Conservation (phyloP, 805 yeast genomes). For the Kluyveromyces starmeri region DNA sequence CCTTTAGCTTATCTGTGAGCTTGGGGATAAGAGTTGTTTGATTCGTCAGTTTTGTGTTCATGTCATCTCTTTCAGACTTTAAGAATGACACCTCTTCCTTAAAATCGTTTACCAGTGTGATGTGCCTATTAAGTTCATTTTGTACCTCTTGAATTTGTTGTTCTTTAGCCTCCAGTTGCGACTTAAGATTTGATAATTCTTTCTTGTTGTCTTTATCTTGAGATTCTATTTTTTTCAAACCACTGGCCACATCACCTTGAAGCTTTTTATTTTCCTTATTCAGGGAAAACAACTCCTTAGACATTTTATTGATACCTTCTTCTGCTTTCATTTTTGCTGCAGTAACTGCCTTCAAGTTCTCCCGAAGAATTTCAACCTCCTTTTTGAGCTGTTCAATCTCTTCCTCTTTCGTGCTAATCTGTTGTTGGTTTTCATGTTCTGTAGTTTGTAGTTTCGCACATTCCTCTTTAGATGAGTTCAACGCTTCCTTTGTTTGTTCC, state of each 20-base stretch:
- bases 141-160: conserved; percentile 15
- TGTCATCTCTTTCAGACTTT: conserved; percentile 19
- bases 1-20: conserved; percentile 38
- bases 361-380: conserved; percentile 18
- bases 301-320: conserved; percentile 85
- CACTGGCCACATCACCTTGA: conserved; percentile 38
- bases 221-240: conserved; percentile 18
- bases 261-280: conserved; percentile 48
- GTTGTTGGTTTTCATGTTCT: conserved; percentile 29
- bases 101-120: conserved; percentile 10
- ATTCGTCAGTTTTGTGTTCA: conserved; percentile 22
- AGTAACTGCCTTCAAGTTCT: conserved; percentile 20
- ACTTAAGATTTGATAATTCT: conserved; percentile 12
- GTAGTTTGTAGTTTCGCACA: conserved; percentile 18
- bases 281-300: conserved; percentile 64
- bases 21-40: conserved; percentile 32
- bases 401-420: conserved; percentile 25
- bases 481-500: conserved; percentile 6
- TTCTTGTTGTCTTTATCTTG: conserved; percentile 14
- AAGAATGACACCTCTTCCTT: conserved; percentile 16
- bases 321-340: conserved; percentile 57
- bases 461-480: conserved; percentile 18
- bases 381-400: conserved; percentile 11
- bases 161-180: conserved; percentile 4
- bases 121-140: conserved; percentile 12